Percentiles rank a stretch among this genome's conserved stretches.
phyloP scores from a whole-genome alignment of 257 asterid species.

The Coffea canephora region DNA sequence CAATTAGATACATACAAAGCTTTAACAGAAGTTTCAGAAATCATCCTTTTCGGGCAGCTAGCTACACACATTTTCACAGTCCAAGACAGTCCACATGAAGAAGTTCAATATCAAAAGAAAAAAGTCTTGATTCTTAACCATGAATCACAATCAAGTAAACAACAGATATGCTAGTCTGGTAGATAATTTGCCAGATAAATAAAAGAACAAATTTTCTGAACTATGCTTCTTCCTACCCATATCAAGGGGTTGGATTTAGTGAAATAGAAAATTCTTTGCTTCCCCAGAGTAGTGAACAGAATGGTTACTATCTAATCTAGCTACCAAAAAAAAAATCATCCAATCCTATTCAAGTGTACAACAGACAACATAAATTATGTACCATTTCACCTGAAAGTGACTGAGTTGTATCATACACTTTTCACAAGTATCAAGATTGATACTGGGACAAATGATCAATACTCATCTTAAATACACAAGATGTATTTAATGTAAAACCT shows the following conservation, averaged over 20 bases:
- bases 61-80: background rate
- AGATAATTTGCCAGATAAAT: background rate
- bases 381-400: too few relatives aligned
- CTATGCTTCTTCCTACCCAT: background rate
- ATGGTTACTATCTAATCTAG: background rate
- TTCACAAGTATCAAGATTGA: background rate
- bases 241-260: too few relatives aligned
- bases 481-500: background rate
- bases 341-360: too few relatives aligned
- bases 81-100: background rate
- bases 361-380: too few relatives aligned
- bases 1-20: slow-evolving; percentile 9
- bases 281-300: background rate
- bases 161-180: background rate
- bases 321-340: background rate
- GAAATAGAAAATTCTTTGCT: too few relatives aligned
- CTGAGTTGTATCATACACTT: too few relatives aligned
- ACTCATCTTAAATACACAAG: background rate
- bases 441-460: background rate
- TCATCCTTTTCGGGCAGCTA: background rate
- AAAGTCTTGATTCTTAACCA: background rate
- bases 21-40: background rate
- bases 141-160: background rate
- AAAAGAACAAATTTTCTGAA: background rate
- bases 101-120: background rate